Base-by-base conservation (phyloP, 495 filamentous ascomycete genomes). In the Hypoxylon intermedium region DNA sequence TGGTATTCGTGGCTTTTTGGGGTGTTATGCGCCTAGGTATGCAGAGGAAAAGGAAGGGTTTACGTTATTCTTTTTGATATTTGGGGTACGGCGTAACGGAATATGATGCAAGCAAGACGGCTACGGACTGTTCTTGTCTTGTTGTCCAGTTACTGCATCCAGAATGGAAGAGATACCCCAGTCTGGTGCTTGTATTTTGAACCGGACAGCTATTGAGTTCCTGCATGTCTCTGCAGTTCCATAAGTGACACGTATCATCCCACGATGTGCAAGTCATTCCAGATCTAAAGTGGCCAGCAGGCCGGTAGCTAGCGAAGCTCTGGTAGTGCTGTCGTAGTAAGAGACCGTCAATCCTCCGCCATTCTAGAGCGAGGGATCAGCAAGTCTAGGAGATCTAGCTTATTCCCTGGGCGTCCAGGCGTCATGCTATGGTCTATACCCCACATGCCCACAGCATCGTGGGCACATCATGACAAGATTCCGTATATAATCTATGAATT, bases 91-190 rank as follows among this genome's bases (percentile, higher is more conserved):
- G 63, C 63, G 63, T 54, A 61, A 61, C 47, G 63, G 63, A 67
- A 58, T 67, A 67, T 43, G 57, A 67, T 51, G 49, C 54, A 36
- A 57, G 58, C 47, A 58, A 48, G 52, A 62, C 30, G 53, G 63
- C 53, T 67, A 53, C 63, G 52, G 62, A 60, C 52, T 55, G 55
- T 65, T 52, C 56, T 65, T 60, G 50, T 56, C 57, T 44, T 49
- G 43, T 38, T 48, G 51, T 60, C 24, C 43, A 21, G 45, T 37
- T 48, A 56, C 50, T 38, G 54, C 51, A 56, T 56, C 46, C 56
- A 65, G 55, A 65, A 65, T 52, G 56, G 56, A 56, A 45, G 40
- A 65, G 62, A 65, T 65, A 65, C 62, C 61, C 62, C 45, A 60
- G 55, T 65, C 62, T 56, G 56, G 40, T 60, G 56, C 62, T 65